Evolutionary conservation across 805 yeast genomes (phyloP).

Genomic region (Wickerhamomyces canadensis): DNA sequence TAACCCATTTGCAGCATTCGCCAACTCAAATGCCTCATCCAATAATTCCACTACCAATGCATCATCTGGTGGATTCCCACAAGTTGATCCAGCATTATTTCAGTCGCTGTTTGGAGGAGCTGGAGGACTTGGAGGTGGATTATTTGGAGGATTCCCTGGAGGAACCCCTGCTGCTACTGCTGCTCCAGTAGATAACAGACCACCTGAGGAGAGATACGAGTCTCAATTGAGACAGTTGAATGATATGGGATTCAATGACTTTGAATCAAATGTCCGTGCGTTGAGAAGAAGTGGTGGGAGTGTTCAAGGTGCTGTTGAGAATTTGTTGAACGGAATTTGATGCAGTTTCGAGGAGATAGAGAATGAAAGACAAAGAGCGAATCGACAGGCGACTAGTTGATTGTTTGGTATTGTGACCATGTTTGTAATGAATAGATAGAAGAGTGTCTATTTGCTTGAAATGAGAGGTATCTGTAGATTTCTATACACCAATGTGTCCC

Average conservation of each 20-base stretch:
- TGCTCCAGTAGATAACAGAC: conserved; percentile 41
- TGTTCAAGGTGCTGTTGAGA: conserved; percentile 94
- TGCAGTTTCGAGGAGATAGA: no score
- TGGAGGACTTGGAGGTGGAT: conserved; percentile 10
- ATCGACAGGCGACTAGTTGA: no score
- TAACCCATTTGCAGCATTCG: conserved; percentile 39
- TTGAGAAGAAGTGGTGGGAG: conserved; percentile 94
- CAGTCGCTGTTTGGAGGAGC: conserved; percentile 42
- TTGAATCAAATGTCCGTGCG: conserved; percentile 87
- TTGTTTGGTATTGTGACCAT: no score
- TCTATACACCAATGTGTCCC: no score
- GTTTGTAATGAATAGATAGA: no score
- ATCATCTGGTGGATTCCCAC: conserved; percentile 37
- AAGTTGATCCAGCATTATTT: conserved; percentile 43
- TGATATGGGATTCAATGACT: conserved; percentile 86
- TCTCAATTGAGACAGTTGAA: conserved; percentile 67
- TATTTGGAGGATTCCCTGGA: no score
- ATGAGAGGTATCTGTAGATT: no score
- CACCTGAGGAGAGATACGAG: conserved; percentile 77
- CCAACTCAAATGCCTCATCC: conserved; percentile 18
- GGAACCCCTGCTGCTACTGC: no score
- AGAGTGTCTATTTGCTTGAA: neutral
- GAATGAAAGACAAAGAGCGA: no score
- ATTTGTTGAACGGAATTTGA: conserved; percentile 53
- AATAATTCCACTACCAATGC: no score